A percentile compares a stretch with the other conserved stretches of the same genome.
Evolutionary conservation across 208 protist species (phyloP).

Genomic region (Acanthamoeba sp.): DNA sequence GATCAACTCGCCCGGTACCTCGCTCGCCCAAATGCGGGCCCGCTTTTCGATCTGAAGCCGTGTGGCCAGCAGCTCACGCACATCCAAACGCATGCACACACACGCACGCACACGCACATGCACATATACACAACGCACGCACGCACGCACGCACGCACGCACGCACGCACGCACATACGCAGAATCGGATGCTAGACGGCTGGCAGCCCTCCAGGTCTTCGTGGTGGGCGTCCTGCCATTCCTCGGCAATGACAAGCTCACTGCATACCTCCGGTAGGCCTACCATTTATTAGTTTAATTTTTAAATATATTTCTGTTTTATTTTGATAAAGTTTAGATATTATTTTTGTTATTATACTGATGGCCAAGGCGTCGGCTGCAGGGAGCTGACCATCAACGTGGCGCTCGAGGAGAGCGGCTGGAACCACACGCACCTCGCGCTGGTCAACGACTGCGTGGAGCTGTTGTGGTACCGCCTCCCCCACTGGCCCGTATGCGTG

Average conservation of each 20-base stretch:
- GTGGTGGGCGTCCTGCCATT: constrained; percentile 66
- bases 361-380: too few species aligned
- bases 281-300: constrained; percentile 2
- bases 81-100: too few species aligned
- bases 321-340: too few species aligned
- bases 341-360: too few species aligned
- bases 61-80: too few species aligned
- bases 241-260: constrained; percentile 40
- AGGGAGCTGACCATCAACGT: constrained; percentile 58
- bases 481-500: not conserved
- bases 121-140: not conserved
- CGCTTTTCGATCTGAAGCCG: too few species aligned
- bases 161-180: not conserved
- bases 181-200: not conserved
- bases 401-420: constrained; percentile 44
- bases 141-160: too few species aligned
- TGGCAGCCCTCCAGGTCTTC: constrained; percentile 39
- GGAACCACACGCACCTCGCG: constrained; percentile 35
- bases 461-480: constrained; percentile 9
- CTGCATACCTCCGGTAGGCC: not conserved
- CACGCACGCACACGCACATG: too few species aligned
- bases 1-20: not conserved
- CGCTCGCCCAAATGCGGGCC: not conserved
- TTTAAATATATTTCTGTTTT: too few species aligned
- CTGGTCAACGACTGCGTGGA: constrained; percentile 49